Base-by-base conservation (phyloP, 305 asterid species). In the Solanum aculeatissimum region DNA sequence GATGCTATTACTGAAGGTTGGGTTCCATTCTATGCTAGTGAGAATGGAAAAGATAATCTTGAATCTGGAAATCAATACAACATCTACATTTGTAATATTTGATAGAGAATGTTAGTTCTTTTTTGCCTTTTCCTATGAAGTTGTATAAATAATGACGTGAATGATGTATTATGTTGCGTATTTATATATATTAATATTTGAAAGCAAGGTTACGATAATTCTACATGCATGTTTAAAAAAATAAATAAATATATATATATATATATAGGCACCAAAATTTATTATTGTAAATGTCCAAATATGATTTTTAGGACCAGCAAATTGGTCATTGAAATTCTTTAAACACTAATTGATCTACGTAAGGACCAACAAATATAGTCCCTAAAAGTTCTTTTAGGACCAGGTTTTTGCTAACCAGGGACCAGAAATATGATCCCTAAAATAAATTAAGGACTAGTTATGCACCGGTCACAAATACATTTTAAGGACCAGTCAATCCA, bases 21-120 rank as follows among this genome's bases (percentile, higher is more conserved):
- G 21, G 25, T 58, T 14, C 35, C 68, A 93, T 92, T 40, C 16
- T 23, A 21, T 23, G 35, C 1, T 55, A 91, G 86, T 45, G 84
- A 86, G 57, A 85, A 91, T 83, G 94, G 91, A 7, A 97, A 92
- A 87, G 92, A 92, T 10, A 2, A 21, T 57, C 27, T 19, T 57
- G 38, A 93, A 89, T 86, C 92, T 91, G 66, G 94, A 93, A 91
- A 19, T 19, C 57, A 51, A 49, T 19, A 51, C 14, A 19, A 51
- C 19, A 32, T 32, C 4, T 32, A 4, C 4, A 32, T 32, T 32
- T 32, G 4, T 2, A 32, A 2, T 32, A 32, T 32, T 32, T 32
- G 38, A 32, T 32, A 32, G 38, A 32, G 38, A 4, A 32, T 32
- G 57, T 51, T 7, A 51, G 57, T 15, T 51, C 3, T 51, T 14